Evolutionary conservation across 768 basidiomycete genomes (phyloP), one percentile per base, ranked within the genome.

Genomic region (Leccinum variicolor): DNA sequence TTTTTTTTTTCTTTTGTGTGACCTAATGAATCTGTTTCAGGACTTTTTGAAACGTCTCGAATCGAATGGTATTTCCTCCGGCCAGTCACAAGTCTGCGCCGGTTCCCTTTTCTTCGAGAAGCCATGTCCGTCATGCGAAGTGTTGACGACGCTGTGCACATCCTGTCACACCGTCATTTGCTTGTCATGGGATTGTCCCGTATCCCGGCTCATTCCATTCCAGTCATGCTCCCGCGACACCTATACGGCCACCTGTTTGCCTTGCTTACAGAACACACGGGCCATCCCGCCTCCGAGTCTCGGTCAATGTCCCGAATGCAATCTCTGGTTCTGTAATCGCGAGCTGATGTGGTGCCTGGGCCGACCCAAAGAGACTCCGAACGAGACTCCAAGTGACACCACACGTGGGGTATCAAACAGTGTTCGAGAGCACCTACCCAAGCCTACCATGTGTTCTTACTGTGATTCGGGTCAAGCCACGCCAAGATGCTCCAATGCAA

Each of bases 321-420:
- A 58, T 23, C 55, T 58, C 49, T 69, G 67, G 67, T 64, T 59
- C 50, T 67, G 65, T 47, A 8, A 21, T 11, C 9, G 19, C 5
- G 68, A 69, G 5, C 21, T 68, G 55, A 58, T 47, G 3, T 69
- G 67, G 67, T 69, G 67, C 50, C 43, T 54, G 1, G 67, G 68
- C 41, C 65, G 68, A 51, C 67, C 67, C 2, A 64, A 36, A 34
- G 50, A 57, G 0, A 45, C 15, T 34, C 1, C 14, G 13, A 15
- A 34, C 33, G 11, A 33, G 33, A 33, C 13, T 34, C 33, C 33
- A 15, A 47, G 52, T 9, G 8, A 25, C 15, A 21, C 39, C 11
- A 34, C 51, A 6, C 29, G 28, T 28, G 28, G 28, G 2, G 25
- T 53, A 19, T 28, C 60, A 43, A 43, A 23, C 17, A 41, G 49